Evolutionary conservation across 2,329 filamentous ascomycete genomes (phyloP).

Genomic region (Talaromyces sp.): DNA sequence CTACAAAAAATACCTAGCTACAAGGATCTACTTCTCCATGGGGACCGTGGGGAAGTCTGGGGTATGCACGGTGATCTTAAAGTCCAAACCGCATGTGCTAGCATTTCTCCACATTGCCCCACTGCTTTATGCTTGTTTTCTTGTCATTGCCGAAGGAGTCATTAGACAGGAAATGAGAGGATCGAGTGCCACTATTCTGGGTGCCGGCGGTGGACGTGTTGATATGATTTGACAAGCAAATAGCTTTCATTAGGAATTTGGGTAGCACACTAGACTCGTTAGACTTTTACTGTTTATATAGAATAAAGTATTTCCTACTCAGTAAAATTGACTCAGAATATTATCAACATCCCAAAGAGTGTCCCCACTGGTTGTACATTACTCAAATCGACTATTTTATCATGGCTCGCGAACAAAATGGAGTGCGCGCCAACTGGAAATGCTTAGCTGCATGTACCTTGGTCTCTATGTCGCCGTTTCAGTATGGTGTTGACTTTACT

Average conservation of each 20-base stretch:
- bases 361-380: background rate
- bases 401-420: background rate
- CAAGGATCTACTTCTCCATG: background rate
- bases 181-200: too few species aligned
- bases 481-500: constrained; percentile 28
- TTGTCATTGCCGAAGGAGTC: too few species aligned
- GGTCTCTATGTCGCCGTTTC: constrained; percentile 29
- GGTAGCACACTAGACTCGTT: too few species aligned
- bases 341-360: too few species aligned
- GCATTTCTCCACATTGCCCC: background rate
- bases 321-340: too few species aligned
- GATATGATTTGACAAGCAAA: too few species aligned
- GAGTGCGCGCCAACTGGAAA: constrained; percentile 16
- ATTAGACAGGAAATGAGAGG: too few species aligned
- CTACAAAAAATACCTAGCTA: too few species aligned
- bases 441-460: constrained; percentile 20
- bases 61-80: background rate
- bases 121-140: background rate
- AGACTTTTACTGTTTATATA: too few species aligned
- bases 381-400: background rate
- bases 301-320: too few species aligned
- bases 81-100: background rate
- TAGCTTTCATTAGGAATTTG: too few species aligned
- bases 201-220: too few species aligned
- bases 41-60: background rate